Percentiles rank a stretch among this genome's conserved stretches.
Evolutionary conservation across 345 rosid species (phyloP).

Genomic region (Bruguiera parviflora): DNA sequence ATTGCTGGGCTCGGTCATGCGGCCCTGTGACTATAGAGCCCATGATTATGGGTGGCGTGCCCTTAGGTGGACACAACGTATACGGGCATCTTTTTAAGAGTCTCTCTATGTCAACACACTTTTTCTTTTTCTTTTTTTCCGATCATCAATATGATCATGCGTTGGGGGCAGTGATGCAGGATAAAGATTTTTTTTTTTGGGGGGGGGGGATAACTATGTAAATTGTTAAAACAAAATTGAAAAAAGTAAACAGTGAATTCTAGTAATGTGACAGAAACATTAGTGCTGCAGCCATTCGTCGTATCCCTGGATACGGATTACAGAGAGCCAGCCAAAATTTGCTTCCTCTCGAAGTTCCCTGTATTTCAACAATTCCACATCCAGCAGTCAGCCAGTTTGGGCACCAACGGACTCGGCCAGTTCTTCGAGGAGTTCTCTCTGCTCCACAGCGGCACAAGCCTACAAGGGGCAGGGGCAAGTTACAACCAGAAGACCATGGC

Average conservation of each 20-base stretch:
- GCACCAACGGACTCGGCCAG: slow-evolving; percentile 65
- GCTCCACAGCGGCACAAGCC: slow-evolving; percentile 81
- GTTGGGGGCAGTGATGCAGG: too few species aligned
- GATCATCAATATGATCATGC: too few species aligned
- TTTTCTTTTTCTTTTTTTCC: too few species aligned
- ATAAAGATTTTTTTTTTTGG: too few species aligned
- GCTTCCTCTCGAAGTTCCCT: neutral
- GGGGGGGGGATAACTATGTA: too few species aligned
- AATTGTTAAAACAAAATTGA: too few species aligned
- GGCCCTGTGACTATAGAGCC: neutral
- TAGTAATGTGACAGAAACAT: too few species aligned
- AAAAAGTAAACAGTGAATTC: too few species aligned
- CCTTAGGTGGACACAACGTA: too few species aligned
- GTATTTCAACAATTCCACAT: neutral
- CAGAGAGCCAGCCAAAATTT: neutral
- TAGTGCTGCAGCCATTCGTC: too few species aligned
- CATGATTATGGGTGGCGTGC: neutral
- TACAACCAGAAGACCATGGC: neutral
- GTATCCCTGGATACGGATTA: neutral
- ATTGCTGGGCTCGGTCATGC: neutral
- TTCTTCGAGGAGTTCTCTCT: slow-evolving; percentile 82
- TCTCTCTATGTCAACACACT: too few species aligned
- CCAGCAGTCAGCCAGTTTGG: slow-evolving; percentile 31
- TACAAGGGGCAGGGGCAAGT: slow-evolving; percentile 29
- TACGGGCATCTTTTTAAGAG: too few species aligned